A percentile compares a stretch with the other conserved stretches of the same genome.
phyloP scores from a whole-genome alignment of 2,329 filamentous ascomycete species.

The Pestalotiopsis sp. region DNA sequence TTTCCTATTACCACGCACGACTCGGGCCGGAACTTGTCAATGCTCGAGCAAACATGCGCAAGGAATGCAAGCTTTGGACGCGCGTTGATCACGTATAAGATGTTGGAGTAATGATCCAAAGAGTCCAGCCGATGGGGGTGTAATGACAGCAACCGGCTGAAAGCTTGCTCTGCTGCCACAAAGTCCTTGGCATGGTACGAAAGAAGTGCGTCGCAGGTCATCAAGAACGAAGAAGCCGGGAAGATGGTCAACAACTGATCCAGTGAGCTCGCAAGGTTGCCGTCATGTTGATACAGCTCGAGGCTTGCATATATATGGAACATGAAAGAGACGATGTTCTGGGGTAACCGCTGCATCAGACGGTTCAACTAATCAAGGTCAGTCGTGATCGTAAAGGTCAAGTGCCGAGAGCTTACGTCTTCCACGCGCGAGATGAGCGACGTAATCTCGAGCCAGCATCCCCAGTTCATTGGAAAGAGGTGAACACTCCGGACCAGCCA shows the following conservation, averaged over 20 bases:
- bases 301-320: slow-evolving; percentile 91
- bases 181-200: slow-evolving; percentile 90
- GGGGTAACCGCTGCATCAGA: slow-evolving; percentile 73
- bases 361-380: slow-evolving; percentile 62
- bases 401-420: slow-evolving; percentile 61
- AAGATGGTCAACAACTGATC: slow-evolving; percentile 83
- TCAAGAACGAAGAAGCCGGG: slow-evolving; percentile 83
- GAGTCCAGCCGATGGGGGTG: slow-evolving; percentile 79
- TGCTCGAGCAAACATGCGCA: slow-evolving; percentile 85
- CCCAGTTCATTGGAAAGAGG: slow-evolving; percentile 94
- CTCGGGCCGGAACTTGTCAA: slow-evolving; percentile 95
- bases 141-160: slow-evolving; percentile 80
- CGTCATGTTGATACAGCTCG: slow-evolving; percentile 85
- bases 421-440: slow-evolving; percentile 78
- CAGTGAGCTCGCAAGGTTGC: slow-evolving; percentile 73
- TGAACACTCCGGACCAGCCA: slow-evolving; percentile 90
- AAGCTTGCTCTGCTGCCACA: slow-evolving; percentile 64
- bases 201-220: slow-evolving; percentile 85
- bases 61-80: slow-evolving; percentile 90
- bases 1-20: slow-evolving; percentile 97
- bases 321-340: slow-evolving; percentile 90
- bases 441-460: slow-evolving; percentile 91
- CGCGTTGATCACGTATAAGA: slow-evolving; percentile 88
- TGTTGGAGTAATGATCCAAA: slow-evolving; percentile 95
- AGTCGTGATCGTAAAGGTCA: not conserved